These are phyloP conservation scores for Globisporangium camurandrum DNA, from an alignment of 352 stramenopile species.

Conservation along the genomic window DNA sequence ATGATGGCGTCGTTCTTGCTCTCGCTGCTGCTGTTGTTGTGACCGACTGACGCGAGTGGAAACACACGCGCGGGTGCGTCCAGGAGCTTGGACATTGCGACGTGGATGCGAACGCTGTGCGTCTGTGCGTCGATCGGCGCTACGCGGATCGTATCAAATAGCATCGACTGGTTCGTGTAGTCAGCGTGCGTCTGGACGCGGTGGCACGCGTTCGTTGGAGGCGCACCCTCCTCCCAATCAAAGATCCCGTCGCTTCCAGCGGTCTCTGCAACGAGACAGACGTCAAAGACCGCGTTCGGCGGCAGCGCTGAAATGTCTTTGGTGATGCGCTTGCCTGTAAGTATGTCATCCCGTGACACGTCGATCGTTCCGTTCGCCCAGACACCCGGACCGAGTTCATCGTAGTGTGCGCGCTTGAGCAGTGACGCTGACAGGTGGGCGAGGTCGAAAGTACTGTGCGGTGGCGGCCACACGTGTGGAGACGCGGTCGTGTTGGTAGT, in stretches of 20 bases:
- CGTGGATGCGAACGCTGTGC: constrained; percentile 34
- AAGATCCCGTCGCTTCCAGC: constrained; percentile 61
- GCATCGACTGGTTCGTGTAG: constrained; percentile 66
- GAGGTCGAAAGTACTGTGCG: constrained; percentile 36
- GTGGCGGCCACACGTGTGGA: constrained; percentile 36
- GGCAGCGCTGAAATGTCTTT: constrained; percentile 64
- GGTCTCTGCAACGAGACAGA: constrained; percentile 70
- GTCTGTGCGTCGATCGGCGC: constrained; percentile 31
- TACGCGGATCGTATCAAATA: constrained; percentile 45
- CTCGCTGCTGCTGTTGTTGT: neutral
- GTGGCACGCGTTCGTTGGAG: constrained; percentile 39
- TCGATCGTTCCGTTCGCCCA: constrained; percentile 73
- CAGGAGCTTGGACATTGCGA: constrained; percentile 50
- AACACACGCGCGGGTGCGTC: constrained; percentile 11
- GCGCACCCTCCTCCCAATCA: constrained; percentile 22
- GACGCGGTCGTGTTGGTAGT: constrained; percentile 12
- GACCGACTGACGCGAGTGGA: no score
- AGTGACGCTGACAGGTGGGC: constrained; percentile 27
- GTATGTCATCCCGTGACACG: constrained; percentile 59
- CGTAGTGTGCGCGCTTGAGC: constrained; percentile 44
- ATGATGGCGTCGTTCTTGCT: neutral
- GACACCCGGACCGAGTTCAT: constrained; percentile 52
- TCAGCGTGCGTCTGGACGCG: constrained; percentile 59
- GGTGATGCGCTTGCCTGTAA: constrained; percentile 29
- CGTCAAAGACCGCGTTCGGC: constrained; percentile 59